These are phyloP conservation scores for Pisolithus thermaeus DNA, from an alignment of 1,284 basidiomycete genomes.

Conservation along the genomic window DNA sequence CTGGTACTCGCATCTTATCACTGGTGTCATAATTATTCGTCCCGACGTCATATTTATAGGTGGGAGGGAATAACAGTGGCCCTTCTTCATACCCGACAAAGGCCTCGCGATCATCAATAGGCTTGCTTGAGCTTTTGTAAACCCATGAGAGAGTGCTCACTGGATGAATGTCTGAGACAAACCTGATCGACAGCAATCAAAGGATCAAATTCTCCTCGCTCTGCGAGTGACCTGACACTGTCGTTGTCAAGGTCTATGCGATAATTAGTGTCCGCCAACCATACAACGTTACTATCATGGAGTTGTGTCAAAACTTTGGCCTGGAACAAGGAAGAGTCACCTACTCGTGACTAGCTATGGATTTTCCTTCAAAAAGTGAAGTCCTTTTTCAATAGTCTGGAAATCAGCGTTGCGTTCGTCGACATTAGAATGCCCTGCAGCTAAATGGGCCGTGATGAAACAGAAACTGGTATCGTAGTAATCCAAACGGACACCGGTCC, in stretches of 20 bases:
- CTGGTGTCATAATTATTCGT: slow-evolving; percentile 91
- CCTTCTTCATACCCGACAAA: slow-evolving; percentile 89
- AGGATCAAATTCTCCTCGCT: slow-evolving; percentile 61
- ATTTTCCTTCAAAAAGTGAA: slow-evolving; percentile 88
- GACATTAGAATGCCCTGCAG: slow-evolving; percentile 87
- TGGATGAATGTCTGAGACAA: slow-evolving; percentile 12
- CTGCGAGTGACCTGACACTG: slow-evolving; percentile 62
- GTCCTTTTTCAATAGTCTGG: slow-evolving; percentile 74
- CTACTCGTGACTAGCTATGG: slow-evolving; percentile 85
- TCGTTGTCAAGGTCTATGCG: slow-evolving; percentile 86
- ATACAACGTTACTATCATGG: slow-evolving; percentile 70
- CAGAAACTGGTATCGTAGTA: slow-evolving; percentile 90
- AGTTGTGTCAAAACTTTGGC: slow-evolving; percentile 7
- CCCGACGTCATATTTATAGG: slow-evolving; percentile 82
- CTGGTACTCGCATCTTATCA: slow-evolving; percentile 94
- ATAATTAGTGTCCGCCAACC: slow-evolving; percentile 96
- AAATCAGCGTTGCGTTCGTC: slow-evolving; percentile 94
- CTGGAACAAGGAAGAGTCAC: slow-evolving; percentile 20
- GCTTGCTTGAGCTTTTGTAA: slow-evolving; percentile 56
- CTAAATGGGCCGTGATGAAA: slow-evolving; percentile 93
- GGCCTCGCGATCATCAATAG: slow-evolving; percentile 63
- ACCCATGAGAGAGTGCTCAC: neutral
- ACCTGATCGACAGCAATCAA: slow-evolving; percentile 86
- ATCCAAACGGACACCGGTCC: slow-evolving; percentile 88
- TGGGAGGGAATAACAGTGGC: slow-evolving; percentile 81